Conservation (phyloP, 2,329 filamentous ascomycete species). For the Xylaria sp. region DNA sequence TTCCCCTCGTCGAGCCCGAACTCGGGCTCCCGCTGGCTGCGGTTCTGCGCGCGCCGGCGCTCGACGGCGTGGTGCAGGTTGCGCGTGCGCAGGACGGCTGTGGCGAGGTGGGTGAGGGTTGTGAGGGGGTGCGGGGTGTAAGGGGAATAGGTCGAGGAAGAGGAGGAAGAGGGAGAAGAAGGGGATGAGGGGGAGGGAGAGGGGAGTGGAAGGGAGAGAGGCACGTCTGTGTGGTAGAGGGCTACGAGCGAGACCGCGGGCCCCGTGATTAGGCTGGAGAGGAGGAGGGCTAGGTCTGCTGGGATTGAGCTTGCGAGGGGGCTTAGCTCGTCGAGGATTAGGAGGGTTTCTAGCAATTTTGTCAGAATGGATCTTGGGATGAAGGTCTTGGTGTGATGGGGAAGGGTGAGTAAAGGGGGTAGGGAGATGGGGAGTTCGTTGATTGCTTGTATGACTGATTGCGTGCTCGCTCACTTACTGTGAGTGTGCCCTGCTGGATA, state of each 20-base stretch:
- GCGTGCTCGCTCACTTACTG: constrained; percentile 53
- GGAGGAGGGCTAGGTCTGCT: constrained; percentile 72
- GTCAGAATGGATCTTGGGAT: background rate
- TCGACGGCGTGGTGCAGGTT: constrained; percentile 80
- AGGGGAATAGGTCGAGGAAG: constrained; percentile 41
- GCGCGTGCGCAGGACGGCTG: constrained; percentile 79
- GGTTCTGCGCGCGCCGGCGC: constrained; percentile 78
- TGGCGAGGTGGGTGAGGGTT: constrained; percentile 85
- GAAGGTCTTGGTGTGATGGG: background rate
- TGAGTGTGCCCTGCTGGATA: constrained; percentile 57
- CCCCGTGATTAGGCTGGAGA: constrained; percentile 74
- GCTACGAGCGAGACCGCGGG: constrained; percentile 78
- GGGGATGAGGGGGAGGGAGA: constrained; percentile 25
- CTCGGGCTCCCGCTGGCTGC: constrained; percentile 78
- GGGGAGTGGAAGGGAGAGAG: constrained; percentile 57
- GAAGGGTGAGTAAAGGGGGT: background rate
- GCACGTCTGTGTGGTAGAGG: constrained; percentile 85
- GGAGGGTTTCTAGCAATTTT: constrained; percentile 68
- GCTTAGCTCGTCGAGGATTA: constrained; percentile 85
- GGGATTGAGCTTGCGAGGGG: constrained; percentile 66
- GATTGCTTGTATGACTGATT: background rate
- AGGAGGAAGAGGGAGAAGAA: no score
- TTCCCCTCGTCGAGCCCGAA: constrained; percentile 82
- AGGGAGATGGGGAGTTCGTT: background rate
- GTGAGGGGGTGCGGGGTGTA: constrained; percentile 77